A percentile compares a stretch with the other conserved stretches of the same genome.
Evolutionary conservation across 176 grass and related monocot genomes (phyloP).

Genomic region (Oryza glumipatula): DNA sequence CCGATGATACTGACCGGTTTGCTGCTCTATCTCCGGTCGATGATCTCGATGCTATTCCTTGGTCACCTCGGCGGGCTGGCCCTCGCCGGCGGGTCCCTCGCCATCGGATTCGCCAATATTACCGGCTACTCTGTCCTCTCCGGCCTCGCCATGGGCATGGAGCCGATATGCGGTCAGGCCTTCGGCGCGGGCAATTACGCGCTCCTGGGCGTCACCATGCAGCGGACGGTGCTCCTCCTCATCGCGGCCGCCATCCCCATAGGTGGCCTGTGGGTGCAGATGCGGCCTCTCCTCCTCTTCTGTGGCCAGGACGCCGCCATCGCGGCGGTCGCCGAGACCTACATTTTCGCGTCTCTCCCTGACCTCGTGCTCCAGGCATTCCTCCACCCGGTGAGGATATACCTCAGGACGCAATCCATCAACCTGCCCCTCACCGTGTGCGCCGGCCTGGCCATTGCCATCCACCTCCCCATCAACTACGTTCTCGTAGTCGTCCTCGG

Average conservation of each 20-base stretch:
- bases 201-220: slow-evolving; percentile 70
- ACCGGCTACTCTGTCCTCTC: slow-evolving; percentile 81
- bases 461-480: slow-evolving; percentile 86
- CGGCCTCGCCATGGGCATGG: slow-evolving; percentile 90
- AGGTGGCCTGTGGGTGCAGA: slow-evolving; percentile 64
- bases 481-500: slow-evolving; percentile 58
- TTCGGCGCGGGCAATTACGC: slow-evolving; percentile 61
- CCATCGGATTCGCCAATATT: slow-evolving; percentile 90
- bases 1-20: slow-evolving; percentile 84
- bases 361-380: slow-evolving; percentile 84
- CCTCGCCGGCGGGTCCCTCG: slow-evolving; percentile 78
- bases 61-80: slow-evolving; percentile 61
- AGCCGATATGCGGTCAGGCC: slow-evolving; percentile 84
- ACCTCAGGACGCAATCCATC: slow-evolving; percentile 76
- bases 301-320: slow-evolving; percentile 80
- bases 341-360: slow-evolving; percentile 78
- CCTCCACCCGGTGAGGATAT: slow-evolving; percentile 76
- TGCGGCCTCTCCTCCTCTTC: slow-evolving; percentile 74
- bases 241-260: slow-evolving; percentile 64
- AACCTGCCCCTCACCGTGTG: slow-evolving; percentile 82
- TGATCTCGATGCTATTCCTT: slow-evolving; percentile 95
- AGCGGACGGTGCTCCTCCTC: slow-evolving; percentile 74
- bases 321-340: slow-evolving; percentile 65
- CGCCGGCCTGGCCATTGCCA: slow-evolving; percentile 66
- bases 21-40: slow-evolving; percentile 85